Evolutionary conservation across 192 early-diverging fungal species (phyloP), one percentile per base, ranked within the genome.

Genomic region (Coemansia sp.): DNA sequence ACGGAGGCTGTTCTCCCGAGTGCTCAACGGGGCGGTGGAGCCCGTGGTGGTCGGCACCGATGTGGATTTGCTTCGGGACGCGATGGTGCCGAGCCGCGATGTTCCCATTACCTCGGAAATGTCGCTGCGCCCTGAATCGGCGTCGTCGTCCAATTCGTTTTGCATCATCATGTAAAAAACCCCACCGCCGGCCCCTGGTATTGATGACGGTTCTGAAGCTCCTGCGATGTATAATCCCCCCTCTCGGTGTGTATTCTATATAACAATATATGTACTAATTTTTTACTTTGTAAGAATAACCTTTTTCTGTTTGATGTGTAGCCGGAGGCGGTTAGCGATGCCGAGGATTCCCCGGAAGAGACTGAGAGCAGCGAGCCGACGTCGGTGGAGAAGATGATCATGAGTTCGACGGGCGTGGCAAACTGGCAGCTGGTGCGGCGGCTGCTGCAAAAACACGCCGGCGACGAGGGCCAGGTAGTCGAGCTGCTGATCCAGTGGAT

Each of bases 321-420:
- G 45, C 62, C 39, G 32, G 22, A 63, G 51, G 3, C 29, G 30
- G 10, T 12, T 20, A 30, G 20, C 32, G 32, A 27, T 31, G 27
- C 10, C 0, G 43, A 59, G 26, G 59, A 58, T 17, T 43, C 70
- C 12, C 58, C 52, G 5, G 46, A 56, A 19, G 44, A 64, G 42
- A 43, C 39, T 3, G 36, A 22, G 56, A 70, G 20, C 8, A n/a
- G 38, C 53, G 4, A 21, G 39, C 62, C 62, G 2, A 64, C 53
- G 6, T 53, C 47, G 15, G 30, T 29, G 22, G 86, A 88, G 50
- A 83, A 80, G 26, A 63, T 65, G n/a, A 69, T 88, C 7, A 75
- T 83, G 58, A 63, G 64, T 17, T 72, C 82, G 9, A 82, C 79
- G n/a, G 83, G 78, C 8, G 72, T 69, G 1, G 46, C 62, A 2